Evolutionary conservation across 352 stramenopile species (phyloP), one percentile per base, ranked within the genome.

Genomic region (Globisporangium orthogonon): DNA sequence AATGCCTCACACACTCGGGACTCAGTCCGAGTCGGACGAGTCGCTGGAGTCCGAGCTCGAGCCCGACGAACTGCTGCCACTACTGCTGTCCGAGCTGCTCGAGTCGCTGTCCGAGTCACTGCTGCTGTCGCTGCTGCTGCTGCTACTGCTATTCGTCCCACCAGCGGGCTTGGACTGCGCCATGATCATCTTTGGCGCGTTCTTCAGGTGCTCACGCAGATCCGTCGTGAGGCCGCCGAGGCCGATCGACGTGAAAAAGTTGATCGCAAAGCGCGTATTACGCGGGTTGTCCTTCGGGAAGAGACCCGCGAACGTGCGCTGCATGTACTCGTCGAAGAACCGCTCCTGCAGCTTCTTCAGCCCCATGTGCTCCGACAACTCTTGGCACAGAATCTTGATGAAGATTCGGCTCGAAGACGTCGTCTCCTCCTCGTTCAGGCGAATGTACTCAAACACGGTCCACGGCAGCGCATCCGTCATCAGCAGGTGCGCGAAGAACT

Each of bases 191-290:
- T 97, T 98, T 2, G 95, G 95, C 29, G 94, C 93, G 65, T 98
- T 97, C 82, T 98, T 98, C 14, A 99, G 74, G 71, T 97, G 97
- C 62, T 98, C 89, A 37, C 97, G 88, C 55, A 99, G 80, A 14
- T 91, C 91, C 51, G 98, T 97, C 5, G 97, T 99, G 23, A 99
- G 79, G 2, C 95, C 96, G 31, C 97, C 97, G 17, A 99, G 79
- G 64, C 97, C 97, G 57, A 99, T 99, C 7, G 86, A 97, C 40
- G 97, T 99, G 78, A 99, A 99, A 70, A 99, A 99, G 62, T 99
- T 99, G 81, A 99, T 99, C 4, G 97, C 96, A 63, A 99, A 99
- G 18, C 97, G 91, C 54, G 96, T 99, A 71, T 99, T 98, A 46
- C 96, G 89, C 17, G 97, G 89, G 58, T 98, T 98, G 60, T 98